Conservation (phyloP, 2,329 filamentous ascomycete genomes). For the Alternaria longipes region DNA sequence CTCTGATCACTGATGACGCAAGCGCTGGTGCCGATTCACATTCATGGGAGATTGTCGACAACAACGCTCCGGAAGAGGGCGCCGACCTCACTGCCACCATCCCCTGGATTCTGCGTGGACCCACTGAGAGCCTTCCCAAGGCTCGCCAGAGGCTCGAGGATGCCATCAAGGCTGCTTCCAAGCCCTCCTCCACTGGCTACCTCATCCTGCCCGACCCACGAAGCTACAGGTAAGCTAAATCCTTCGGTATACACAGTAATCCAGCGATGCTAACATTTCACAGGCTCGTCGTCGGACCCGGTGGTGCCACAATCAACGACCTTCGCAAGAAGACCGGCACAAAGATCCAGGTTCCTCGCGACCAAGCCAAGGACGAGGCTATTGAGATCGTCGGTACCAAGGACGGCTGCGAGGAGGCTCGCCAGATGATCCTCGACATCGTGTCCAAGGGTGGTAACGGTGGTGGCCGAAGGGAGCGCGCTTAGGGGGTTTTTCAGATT, state of each 20-base stretch:
- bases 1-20: conserved; percentile 90
- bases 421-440: conserved; percentile 86
- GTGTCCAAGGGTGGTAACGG: conserved; percentile 59
- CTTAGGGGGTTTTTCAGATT: conserved; percentile 2
- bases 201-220: conserved; percentile 88
- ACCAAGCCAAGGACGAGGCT: conserved; percentile 77
- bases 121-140: conserved; percentile 79
- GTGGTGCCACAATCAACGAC: conserved; percentile 88
- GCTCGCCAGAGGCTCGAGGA: conserved; percentile 78
- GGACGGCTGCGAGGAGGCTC: conserved; percentile 85
- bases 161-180: conserved; percentile 75
- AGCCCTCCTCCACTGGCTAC: conserved; percentile 80
- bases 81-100: conserved; percentile 65
- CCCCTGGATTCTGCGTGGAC: conserved; percentile 88
- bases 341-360: conserved; percentile 90
- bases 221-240: conserved; percentile 68
- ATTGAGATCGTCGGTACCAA: conserved; percentile 87
- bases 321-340: conserved; percentile 93
- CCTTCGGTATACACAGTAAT: background rate
- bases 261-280: conserved; percentile 13
- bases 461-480: conserved; percentile 33
- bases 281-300: conserved; percentile 84
- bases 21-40: conserved; percentile 67
- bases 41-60: conserved; percentile 84
- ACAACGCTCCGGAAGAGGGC: conserved; percentile 64